Base-by-base conservation (phyloP, 331 rosid genomes). In the Acacia pycnantha region DNA sequence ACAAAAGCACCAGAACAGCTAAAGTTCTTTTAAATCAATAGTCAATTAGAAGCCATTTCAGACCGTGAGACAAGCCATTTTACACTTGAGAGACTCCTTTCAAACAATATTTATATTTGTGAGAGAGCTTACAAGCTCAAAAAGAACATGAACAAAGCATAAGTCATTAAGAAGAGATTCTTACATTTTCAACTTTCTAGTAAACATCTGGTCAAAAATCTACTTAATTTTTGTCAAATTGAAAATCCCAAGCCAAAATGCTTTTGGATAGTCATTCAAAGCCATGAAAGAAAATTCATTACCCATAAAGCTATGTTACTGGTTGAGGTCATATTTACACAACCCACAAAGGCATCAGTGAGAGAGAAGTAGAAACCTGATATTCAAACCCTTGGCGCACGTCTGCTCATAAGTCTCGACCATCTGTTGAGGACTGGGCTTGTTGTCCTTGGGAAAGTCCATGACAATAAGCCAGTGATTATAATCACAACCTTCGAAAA, bases 401-500 rank as follows among this genome's bases (percentile, higher is more conserved):
- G 99, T 93, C 31, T 92, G 90, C 77, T 92, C 99, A 33, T 93
- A 95, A 24, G 86, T 53, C 26, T 87, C 88, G 74, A 95, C 72
- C 98, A 92, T 93, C 19, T 93, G 88, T 82, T 90, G 90, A 0
- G 97, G 80, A 3, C 90, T 22, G 46, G 91, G 96, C 46, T 81
- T 86, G 40, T 81, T 78, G 53, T 90, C 94, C 81, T 73, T 83
- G 27, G 90, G 92, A 82, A 88, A 90, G 69, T 90, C 92, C 94
- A 93, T 92, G 70, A 90, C 94, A 78, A 95, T 84, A 40, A 95
- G 94, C 98, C 99, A 95, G 88, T 95, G 99, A 74, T 95, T 92
- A 90, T 93, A 95, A 54, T 95, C 98, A 86, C 98, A 93, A 8
- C 98, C 98, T 81, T 95, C 98, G 77, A 95, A 95, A 33, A 93